Percentiles rank a stretch among this genome's conserved stretches.
Conservation (phyloP, 1,284 basidiomycete species). For the Trametes sp. region DNA sequence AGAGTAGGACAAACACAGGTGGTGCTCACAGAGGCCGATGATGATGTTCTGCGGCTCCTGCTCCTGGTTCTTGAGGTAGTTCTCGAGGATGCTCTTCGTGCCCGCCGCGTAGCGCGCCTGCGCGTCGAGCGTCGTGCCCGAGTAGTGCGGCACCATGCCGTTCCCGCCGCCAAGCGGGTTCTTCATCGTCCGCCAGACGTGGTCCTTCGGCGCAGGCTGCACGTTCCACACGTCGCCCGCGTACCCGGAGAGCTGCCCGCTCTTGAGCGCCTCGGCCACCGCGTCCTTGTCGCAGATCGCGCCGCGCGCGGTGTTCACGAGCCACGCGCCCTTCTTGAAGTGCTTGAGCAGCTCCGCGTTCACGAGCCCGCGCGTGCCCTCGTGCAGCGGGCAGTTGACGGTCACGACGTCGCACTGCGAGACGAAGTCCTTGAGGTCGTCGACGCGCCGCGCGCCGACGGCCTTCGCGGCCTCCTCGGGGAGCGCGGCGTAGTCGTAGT, state of each 20-base stretch:
- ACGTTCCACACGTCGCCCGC: slow-evolving; percentile 81
- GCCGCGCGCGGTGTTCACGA: slow-evolving; percentile 94
- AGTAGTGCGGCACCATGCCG: slow-evolving; percentile 89
- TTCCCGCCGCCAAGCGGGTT: slow-evolving; percentile 84
- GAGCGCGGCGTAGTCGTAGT: slow-evolving; percentile 91
- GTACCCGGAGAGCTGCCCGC: slow-evolving; percentile 78
- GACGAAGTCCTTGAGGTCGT: slow-evolving; percentile 86
- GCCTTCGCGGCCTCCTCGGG: slow-evolving; percentile 78
- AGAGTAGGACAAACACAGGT: slow-evolving; percentile 30
- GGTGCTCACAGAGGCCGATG: slow-evolving; percentile 61
- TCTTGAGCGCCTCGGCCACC: slow-evolving; percentile 79
- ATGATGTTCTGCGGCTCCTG: slow-evolving; percentile 89
- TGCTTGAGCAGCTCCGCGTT: slow-evolving; percentile 86
- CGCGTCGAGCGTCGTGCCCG: slow-evolving; percentile 91
- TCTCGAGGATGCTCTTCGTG: slow-evolving; percentile 80
- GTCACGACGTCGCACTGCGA: slow-evolving; percentile 86
- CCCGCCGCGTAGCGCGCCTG: slow-evolving; percentile 90
- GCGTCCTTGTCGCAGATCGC: slow-evolving; percentile 90
- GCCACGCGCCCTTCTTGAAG: slow-evolving; percentile 93
- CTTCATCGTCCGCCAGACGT: slow-evolving; percentile 87
- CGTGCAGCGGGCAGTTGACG: slow-evolving; percentile 93
- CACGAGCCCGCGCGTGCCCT: slow-evolving; percentile 83
- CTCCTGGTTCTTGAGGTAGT: slow-evolving; percentile 73
- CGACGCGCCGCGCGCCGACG: slow-evolving; percentile 80
- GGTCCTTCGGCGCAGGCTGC: slow-evolving; percentile 87